A percentile compares a stretch with the other conserved stretches of the same genome.
Evolutionary conservation across 306 rosid genomes (phyloP).

Genomic region (Styphnolobium japonicum): DNA sequence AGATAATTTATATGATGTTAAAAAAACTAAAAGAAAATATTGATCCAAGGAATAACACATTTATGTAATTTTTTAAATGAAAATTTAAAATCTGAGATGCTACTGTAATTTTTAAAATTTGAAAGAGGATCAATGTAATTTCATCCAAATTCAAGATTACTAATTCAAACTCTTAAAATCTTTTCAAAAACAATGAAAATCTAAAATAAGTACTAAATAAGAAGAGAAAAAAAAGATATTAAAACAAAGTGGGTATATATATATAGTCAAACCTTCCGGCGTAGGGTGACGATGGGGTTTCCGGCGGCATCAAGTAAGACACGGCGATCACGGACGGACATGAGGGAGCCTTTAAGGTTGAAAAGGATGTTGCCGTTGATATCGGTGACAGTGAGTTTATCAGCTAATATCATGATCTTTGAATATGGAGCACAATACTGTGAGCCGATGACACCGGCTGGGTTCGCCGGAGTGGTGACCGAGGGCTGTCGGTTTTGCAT

Average conservation of each 20-base stretch:
- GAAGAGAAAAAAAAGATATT: too few species aligned
- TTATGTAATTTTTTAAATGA: background rate
- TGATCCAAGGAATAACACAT: background rate
- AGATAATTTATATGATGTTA: background rate
- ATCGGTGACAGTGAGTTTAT: slow-evolving; percentile 45
- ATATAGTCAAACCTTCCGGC: slow-evolving; percentile 38
- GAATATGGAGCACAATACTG: slow-evolving; percentile 44
- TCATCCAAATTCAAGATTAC: too few species aligned
- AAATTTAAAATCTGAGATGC: background rate
- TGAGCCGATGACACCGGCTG: slow-evolving; percentile 33
- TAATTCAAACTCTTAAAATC: background rate
- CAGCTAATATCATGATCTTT: slow-evolving; percentile 37
- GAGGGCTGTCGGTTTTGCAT: slow-evolving; percentile 2
- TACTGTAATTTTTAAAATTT: too few species aligned
- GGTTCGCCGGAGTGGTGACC: background rate
- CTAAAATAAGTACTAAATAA: background rate
- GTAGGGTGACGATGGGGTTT: slow-evolving; percentile 36
- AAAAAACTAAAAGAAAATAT: background rate
- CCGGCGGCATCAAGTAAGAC: slow-evolving; percentile 46
- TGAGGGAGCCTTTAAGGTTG: slow-evolving; percentile 41
- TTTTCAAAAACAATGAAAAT: background rate
- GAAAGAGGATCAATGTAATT: too few species aligned
- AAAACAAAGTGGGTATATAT: background rate
- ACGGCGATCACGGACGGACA: slow-evolving; percentile 42
- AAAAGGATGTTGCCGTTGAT: slow-evolving; percentile 43